These are phyloP conservation scores for Kernera saxatilis DNA, from an alignment of 345 rosid genomes.

Conservation along the genomic window DNA sequence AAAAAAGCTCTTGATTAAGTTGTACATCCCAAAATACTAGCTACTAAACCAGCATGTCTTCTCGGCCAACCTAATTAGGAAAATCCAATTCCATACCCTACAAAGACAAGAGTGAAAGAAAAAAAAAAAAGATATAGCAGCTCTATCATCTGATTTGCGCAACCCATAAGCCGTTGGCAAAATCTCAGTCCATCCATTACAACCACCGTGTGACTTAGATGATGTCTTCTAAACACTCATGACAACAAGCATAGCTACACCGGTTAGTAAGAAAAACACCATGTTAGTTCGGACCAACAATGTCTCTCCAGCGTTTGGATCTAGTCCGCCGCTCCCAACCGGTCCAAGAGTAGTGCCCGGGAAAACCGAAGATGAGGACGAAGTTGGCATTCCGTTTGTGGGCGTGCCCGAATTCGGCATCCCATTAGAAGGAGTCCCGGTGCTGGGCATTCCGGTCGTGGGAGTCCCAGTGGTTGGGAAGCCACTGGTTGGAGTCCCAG, in stretches of 20 bases:
- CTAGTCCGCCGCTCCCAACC: conserved; percentile 18
- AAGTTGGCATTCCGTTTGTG: conserved; percentile 25
- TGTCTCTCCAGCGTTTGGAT: conserved; percentile 21
- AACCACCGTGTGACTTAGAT: not conserved
- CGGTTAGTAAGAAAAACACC: not conserved
- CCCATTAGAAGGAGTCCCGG: conserved; percentile 23
- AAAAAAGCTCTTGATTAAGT: conserved; percentile 18
- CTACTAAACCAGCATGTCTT: conserved; percentile 21
- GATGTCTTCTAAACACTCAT: not conserved
- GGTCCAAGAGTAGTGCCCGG: conserved; percentile 33
- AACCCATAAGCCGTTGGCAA: conserved; percentile 9
- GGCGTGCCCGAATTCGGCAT: conserved; percentile 27
- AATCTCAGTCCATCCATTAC: not conserved
- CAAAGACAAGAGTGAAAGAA: not conserved
- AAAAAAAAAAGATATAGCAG: not conserved
- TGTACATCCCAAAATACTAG: conserved; percentile 19
- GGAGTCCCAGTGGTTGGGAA: conserved; percentile 22
- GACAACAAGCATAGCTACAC: conserved; percentile 12
- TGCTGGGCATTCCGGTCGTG: not conserved
- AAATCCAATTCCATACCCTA: not conserved
- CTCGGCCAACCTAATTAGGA: conserved; percentile 22
- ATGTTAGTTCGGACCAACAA: not conserved
- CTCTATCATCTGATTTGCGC: conserved; percentile 8
- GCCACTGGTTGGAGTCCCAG: not conserved
- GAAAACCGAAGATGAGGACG: conserved; percentile 29